These are phyloP conservation scores for Fusarium nisikadoi DNA, from an alignment of 2,329 filamentous ascomycete genomes.

Conservation along the genomic window DNA sequence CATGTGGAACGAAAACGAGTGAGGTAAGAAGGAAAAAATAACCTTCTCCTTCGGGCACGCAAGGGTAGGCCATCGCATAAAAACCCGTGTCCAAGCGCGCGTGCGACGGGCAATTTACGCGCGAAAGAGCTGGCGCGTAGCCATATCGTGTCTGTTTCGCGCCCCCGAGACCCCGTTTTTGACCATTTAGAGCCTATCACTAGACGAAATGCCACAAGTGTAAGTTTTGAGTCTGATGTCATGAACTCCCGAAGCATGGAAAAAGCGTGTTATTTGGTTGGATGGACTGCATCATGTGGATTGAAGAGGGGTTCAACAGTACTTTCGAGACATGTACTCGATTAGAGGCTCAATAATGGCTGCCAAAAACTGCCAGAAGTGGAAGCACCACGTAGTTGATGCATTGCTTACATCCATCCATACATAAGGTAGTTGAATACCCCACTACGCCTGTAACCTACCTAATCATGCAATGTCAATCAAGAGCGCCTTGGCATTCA, in stretches of 20 bases:
- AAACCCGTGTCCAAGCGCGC: constrained; percentile 27
- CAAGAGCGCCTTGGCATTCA: neutral
- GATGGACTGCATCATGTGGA: constrained; percentile 13
- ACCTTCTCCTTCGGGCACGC: neutral
- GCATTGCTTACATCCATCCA: neutral
- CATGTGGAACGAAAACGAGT: neutral
- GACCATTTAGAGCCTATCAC: constrained; percentile 37
- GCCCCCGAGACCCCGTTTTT: constrained; percentile 15
- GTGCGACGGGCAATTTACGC: constrained; percentile 45
- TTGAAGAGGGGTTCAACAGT: constrained; percentile 17
- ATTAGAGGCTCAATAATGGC: neutral
- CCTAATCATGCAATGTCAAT: neutral
- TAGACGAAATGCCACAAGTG: neutral
- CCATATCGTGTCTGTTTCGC: constrained; percentile 37
- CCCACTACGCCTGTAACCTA: neutral
- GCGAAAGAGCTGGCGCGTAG: constrained; percentile 34
- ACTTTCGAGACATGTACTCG: constrained; percentile 22
- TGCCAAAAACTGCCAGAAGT: neutral
- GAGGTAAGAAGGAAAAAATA: neutral
- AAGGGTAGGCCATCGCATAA: constrained; percentile 8
- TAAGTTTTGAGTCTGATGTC: constrained; percentile 19
- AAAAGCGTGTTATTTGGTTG: constrained; percentile 39
- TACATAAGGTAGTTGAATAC: neutral
- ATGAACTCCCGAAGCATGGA: constrained; percentile 30
- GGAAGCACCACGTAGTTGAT: neutral